phyloP scores from a whole-genome alignment of 2,329 filamentous ascomycete species.

The Aspergillus candidus region DNA sequence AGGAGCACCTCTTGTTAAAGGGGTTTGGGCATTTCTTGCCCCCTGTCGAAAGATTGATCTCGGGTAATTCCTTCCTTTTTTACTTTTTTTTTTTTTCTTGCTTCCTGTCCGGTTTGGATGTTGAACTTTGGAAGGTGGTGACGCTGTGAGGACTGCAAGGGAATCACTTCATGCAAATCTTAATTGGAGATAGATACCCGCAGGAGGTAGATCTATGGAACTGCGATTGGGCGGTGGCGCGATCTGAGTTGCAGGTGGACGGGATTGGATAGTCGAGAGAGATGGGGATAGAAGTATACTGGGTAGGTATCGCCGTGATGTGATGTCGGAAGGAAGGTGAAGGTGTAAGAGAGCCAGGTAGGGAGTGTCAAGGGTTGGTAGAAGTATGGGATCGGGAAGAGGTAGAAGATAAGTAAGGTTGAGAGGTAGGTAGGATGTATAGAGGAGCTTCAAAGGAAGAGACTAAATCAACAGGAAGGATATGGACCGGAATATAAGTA shows the following conservation, averaged over 20 bases:
- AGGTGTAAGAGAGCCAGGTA: not conserved
- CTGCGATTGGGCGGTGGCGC: not conserved
- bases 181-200: slow-evolving; percentile 12
- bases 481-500: slow-evolving; percentile 7
- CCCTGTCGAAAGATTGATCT: slow-evolving; percentile 11
- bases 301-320: slow-evolving; percentile 1
- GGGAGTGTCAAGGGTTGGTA: slow-evolving; percentile 1
- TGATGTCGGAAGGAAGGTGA: slow-evolving; percentile 1
- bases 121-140: slow-evolving; percentile 6
- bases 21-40: slow-evolving; percentile 19
- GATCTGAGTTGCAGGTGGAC: not conserved
- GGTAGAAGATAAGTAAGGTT: slow-evolving; percentile 8
- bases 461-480: slow-evolving; percentile 9
- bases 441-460: slow-evolving; percentile 8
- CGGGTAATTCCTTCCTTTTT: slow-evolving; percentile 4
- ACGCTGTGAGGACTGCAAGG: slow-evolving; percentile 12
- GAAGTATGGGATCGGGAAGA: slow-evolving; percentile 1
- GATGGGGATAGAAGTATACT: slow-evolving; percentile 2
- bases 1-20: slow-evolving; percentile 17
- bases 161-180: slow-evolving; percentile 11
- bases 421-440: slow-evolving; percentile 2
- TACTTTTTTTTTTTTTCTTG: slow-evolving; percentile 2
- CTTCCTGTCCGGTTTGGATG: not conserved
- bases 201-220: no score
- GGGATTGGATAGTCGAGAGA: no score